Base-by-base conservation (phyloP, 164 flowering plant species). In the Piper betle region DNA sequence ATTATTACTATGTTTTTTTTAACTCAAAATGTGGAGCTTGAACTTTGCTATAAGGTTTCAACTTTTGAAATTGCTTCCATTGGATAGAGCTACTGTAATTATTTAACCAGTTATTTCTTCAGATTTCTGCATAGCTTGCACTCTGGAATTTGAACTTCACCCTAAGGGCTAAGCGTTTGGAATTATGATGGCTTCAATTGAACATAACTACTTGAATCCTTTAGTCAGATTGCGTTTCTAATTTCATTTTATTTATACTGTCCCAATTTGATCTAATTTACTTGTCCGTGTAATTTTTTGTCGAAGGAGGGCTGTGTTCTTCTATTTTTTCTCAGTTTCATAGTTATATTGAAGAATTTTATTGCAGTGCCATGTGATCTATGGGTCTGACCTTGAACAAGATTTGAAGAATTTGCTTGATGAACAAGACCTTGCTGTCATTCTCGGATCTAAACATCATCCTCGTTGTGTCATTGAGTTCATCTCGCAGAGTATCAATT, bases 391-490 rank as follows among this genome's bases (percentile, higher is more conserved):
- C 77, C 46, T 79, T 48, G 66, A 66, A 33, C 48, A 61, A 65
- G 96, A 93, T 72, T 81, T 87, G 52, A 60, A 66, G 41, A 58
- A 64, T 70, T 52, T 86, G 72, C 84, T 90, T 25, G 88, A 90
- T 55, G 80, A 50, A 20, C 96, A 84, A 64, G 99, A 93, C 72
- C 69, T 93, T 52, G 72, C 73, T 5, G 65, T 88, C n/a, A 75
- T 93, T 57, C 75, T 93, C 52, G 71, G 74, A 62, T 82, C 97
- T 42, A 78, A 80, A 59, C 87, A 93, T 73, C 84, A 84, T 19
- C 97, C 99, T 1, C 84, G 81, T 37, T 93, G 99, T 81, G 78
- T 93, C 58, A 86, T 93, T 57, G 84, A 84, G 64, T 90, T 90
- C 77, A 93, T 93, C 40, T 87, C 97, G 60, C 94, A 85, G 64